A percentile compares a stretch with the other conserved stretches of the same genome.
Conservation (phyloP, 2,329 filamentous ascomycete species). For the Saccharata proteae region DNA sequence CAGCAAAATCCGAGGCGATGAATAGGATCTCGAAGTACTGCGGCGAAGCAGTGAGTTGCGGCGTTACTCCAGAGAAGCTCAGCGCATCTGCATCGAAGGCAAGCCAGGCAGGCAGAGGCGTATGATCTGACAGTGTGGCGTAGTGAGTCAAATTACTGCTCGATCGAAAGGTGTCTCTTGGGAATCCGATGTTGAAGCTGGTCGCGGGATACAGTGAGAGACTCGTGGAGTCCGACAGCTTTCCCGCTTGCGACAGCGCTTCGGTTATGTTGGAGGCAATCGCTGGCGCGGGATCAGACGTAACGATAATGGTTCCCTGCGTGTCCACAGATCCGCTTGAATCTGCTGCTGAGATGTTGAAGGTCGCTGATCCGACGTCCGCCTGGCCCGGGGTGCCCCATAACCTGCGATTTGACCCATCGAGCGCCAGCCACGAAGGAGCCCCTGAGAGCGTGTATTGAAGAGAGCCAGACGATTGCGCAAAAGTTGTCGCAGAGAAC, state of each 20-base stretch:
- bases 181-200: slow-evolving; percentile 31
- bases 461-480: slow-evolving; percentile 42
- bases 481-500: slow-evolving; percentile 65
- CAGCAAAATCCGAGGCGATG: slow-evolving; percentile 67
- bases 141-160: slow-evolving; percentile 55
- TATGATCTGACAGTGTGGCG: slow-evolving; percentile 61
- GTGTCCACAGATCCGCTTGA: slow-evolving; percentile 47
- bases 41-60: slow-evolving; percentile 52
- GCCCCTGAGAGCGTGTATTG: slow-evolving; percentile 54
- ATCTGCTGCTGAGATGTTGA: slow-evolving; percentile 61
- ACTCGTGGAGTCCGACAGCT: slow-evolving; percentile 46
- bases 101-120: slow-evolving; percentile 78
- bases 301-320: slow-evolving; percentile 60
- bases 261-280: slow-evolving; percentile 45
- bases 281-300: slow-evolving; percentile 41
- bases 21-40: slow-evolving; percentile 61
- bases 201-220: slow-evolving; percentile 30
- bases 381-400: slow-evolving; percentile 54
- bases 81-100: slow-evolving; percentile 54
- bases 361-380: slow-evolving; percentile 46
- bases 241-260: slow-evolving; percentile 47
- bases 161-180: slow-evolving; percentile 46
- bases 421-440: slow-evolving; percentile 64
- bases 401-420: slow-evolving; percentile 51
- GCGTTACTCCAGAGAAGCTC: slow-evolving; percentile 59